Evolutionary conservation across 352 stramenopile genomes (phyloP).

Genomic region (Phytopythium chamaehyphon): DNA sequence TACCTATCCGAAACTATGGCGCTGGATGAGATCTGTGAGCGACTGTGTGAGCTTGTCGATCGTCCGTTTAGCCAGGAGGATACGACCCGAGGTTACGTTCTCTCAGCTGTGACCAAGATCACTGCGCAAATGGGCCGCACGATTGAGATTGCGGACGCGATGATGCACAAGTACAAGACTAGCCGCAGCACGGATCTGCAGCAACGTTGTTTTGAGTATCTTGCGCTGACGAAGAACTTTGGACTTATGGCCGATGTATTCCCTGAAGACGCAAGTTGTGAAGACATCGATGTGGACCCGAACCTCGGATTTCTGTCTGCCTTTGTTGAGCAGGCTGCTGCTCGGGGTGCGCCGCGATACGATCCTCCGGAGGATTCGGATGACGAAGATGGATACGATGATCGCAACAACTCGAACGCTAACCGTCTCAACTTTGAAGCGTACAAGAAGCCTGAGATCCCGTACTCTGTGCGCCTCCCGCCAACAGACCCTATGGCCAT

Average conservation of each 20-base stretch:
- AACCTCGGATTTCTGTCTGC: conserved; percentile 95
- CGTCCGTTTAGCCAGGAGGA: conserved; percentile 83
- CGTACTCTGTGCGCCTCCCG: conserved; percentile 76
- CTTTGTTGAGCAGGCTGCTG: conserved; percentile 92
- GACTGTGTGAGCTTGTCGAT: conserved; percentile 93
- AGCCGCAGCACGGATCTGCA: conserved; percentile 96
- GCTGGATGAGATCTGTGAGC: conserved; percentile 93
- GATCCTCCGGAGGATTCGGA: conserved; percentile 94
- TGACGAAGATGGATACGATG: conserved; percentile 86
- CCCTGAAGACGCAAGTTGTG: conserved; percentile 96
- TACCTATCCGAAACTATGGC: conserved; percentile 94
- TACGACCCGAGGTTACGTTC: conserved; percentile 93
- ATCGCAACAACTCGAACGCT: conserved; percentile 40
- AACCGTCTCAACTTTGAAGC: conserved; percentile 86
- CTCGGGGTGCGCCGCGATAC: conserved; percentile 93
- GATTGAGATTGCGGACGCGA: conserved; percentile 83
- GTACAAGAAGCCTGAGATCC: conserved; percentile 89
- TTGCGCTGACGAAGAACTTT: conserved; percentile 91
- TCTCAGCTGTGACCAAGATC: conserved; percentile 98
- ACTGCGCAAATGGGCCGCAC: conserved; percentile 93
- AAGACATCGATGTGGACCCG: conserved; percentile 94
- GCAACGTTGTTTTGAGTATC: conserved; percentile 98
- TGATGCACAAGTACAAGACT: conserved; percentile 97
- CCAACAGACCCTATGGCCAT: conserved; percentile 36
- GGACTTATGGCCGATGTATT: conserved; percentile 90